Base-by-base conservation (phyloP, 805 yeast species). In the Candida vartiovaarae region DNA sequence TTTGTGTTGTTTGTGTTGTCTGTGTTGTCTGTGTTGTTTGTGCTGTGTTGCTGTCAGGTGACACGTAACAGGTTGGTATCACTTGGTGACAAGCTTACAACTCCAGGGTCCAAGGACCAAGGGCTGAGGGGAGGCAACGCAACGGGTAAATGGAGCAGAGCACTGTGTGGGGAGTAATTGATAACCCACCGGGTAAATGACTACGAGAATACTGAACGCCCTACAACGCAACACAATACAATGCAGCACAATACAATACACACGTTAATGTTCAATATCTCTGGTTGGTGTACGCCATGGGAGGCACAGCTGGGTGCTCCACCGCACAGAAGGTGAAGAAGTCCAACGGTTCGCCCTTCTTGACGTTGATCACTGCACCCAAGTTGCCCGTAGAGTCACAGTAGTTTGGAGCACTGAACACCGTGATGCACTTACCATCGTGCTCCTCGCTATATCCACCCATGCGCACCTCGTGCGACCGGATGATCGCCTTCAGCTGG, bases 351-450 rank as follows among this genome's bases (percentile, higher is more conserved):
- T 60, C 60, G 6, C 64, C 56, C 4, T 32, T 34, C 7, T 27
- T 38, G 11, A 26, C 23, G 57, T 89, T 84, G 47, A 93, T 82
- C 44, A 84, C 84, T 8, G 95, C 98, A 42, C 97, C 99, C 51
- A 78, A 64, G 64, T 93, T 93, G 10, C 95, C 95, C 43, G 87
- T 89, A 11, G 82, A 70, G 61, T 93, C 99, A 68, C 98, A 91
- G 64, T 91, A 91, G 63, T 93, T 91, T 32, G 99, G 99, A 1
- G 99, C 99, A 63, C 95, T 82, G 64, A 93, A 93, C n/a, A 93
- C 95, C 1, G 99, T 93, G 42, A 89, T 78, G 41, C 93, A 75
- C 51, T 80, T 74, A 9, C 95, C 95, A 46, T 84, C 74, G 58
- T 93, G 99, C 60, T 91, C 97, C 38, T 72, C 72, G 51, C 87